Percentiles rank a stretch among this genome's conserved stretches.
Conservation (phyloP, 352 stramenopile genomes). For the Phytopythium oedochilum region DNA sequence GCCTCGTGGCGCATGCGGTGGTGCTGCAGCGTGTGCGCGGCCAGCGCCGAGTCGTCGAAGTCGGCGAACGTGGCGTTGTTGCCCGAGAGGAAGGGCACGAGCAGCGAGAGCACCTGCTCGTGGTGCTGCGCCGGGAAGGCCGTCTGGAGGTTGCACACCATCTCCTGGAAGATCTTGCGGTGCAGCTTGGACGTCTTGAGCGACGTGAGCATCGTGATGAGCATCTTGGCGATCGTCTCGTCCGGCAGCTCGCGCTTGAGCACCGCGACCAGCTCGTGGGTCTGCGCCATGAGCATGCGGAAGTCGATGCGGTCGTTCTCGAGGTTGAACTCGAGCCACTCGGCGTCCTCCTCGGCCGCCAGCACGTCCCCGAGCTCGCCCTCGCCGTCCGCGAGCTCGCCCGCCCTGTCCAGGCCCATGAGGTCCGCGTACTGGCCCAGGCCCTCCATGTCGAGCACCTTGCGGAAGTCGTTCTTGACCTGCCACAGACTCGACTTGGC, state of each 20-base stretch:
- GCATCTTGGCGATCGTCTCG: conserved; percentile 81
- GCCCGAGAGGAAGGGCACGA: conserved; percentile 80
- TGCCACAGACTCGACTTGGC: conserved; percentile 76
- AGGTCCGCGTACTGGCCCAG: conserved; percentile 69
- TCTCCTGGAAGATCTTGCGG: conserved; percentile 86
- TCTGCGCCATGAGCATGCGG: conserved; percentile 66
- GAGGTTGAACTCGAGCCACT: conserved; percentile 84
- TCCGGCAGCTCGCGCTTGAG: conserved; percentile 62
- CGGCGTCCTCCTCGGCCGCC: conserved; percentile 50
- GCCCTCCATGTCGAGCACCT: conserved; percentile 76
- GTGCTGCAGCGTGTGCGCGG: conserved; percentile 59
- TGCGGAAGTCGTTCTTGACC: conserved; percentile 79
- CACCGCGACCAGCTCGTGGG: conserved; percentile 49
- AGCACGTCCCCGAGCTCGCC: conserved; percentile 10
- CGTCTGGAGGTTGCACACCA: conserved; percentile 84
- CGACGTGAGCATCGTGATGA: conserved; percentile 78
- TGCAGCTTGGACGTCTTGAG: conserved; percentile 84
- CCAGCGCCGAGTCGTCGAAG: conserved; percentile 57
- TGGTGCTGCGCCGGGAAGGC: conserved; percentile 64
- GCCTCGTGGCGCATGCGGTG: conserved; percentile 79
- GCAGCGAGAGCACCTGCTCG: conserved; percentile 45
- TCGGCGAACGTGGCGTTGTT: conserved; percentile 70
- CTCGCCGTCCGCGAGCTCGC: conserved; percentile 6
- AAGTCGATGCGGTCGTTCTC: conserved; percentile 88
- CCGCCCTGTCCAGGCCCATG: conserved; percentile 53